Evolutionary conservation across 345 rosid genomes (phyloP), one percentile per base, ranked within the genome.

Genomic region (Clausena lansium): DNA sequence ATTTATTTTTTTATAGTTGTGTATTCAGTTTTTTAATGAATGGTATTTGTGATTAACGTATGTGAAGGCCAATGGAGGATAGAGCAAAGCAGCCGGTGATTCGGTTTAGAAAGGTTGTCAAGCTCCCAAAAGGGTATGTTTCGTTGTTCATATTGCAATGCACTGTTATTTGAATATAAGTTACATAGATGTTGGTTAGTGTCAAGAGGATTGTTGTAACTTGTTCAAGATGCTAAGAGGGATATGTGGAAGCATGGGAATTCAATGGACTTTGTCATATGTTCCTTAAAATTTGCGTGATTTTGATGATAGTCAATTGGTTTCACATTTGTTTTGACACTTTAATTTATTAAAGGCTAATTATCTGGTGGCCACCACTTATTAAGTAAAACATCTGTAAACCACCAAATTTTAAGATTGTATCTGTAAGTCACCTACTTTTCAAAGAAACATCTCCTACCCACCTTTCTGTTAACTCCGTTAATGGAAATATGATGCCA

Each of bases 21-120:
- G 11, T 4, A 2, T 8, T 32, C 4, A 11, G 50, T 11, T 41
- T 11, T 41, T 41, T 77, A 10, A 30, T 50, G 33, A 6, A 25
- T 60, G 22, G 45, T 25, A 17, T 10, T 45, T 24, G 17, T 39
- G 59, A 11, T 68, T 17, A 32, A 25, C n/a, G 32, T 6, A 14
- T 63, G 67, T 58, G 41, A 39, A 94, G 97, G 85, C 98, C 97
- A 27, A 83, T 86, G 83, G 98, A 89, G 81, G 84, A 79, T 50
- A 89, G 93, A 82, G 83, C 90, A 81, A 93, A 87, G 83, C 90
- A 85, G 87, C 99, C 94, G 0, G 91, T 95, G 80, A 79, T 85
- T 82, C 81, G 93, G 35, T 90, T 81, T 76, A 83, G 98, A 79
- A 92, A 95, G 83, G 92, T 90, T 47, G 78, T 93, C 94, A 90